Conservation (phyloP, 176 grass and related monocot species). For the Avena sativa region DNA sequence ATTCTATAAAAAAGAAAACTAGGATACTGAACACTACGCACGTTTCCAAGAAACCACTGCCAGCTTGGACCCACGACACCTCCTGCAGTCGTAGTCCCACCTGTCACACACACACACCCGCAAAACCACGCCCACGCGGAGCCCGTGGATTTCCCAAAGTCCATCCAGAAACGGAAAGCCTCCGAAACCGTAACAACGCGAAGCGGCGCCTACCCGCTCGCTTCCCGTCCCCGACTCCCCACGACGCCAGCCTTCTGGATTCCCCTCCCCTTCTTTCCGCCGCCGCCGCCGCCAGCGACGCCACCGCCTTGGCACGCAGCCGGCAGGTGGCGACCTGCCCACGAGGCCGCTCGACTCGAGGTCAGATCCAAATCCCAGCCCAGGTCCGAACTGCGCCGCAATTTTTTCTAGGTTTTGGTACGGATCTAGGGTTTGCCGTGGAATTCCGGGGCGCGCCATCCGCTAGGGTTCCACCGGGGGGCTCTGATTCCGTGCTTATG, state of each 20-base stretch:
- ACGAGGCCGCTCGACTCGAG: constrained; percentile 19
- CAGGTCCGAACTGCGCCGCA: constrained; percentile 28
- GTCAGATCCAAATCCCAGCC: constrained; percentile 42
- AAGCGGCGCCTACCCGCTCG: constrained; percentile 53
- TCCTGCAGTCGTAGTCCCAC: neutral
- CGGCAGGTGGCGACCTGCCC: neutral
- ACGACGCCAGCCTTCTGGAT: neutral
- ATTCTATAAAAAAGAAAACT: no score
- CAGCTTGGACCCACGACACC: neutral
- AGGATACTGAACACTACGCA: no score
- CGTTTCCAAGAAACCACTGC: no score
- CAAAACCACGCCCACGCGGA: neutral
- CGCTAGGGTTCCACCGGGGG: constrained; percentile 21
- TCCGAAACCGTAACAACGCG: constrained; percentile 35
- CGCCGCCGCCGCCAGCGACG: neutral
- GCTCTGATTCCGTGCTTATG: constrained; percentile 46
- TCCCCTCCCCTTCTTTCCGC: neutral
- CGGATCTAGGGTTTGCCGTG: constrained; percentile 59
- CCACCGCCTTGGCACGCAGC: constrained; percentile 14
- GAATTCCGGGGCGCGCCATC: constrained; percentile 20
- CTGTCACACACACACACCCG: neutral
- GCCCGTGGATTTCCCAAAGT: constrained; percentile 12
- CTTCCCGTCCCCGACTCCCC: constrained; percentile 42
- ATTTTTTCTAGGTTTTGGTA: constrained; percentile 47
- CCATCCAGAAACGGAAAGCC: constrained; percentile 21